Evolutionary conservation across 2,329 filamentous ascomycete genomes (phyloP), one percentile per base, ranked within the genome.

Genomic region (Neocatenulostroma microsporum): DNA sequence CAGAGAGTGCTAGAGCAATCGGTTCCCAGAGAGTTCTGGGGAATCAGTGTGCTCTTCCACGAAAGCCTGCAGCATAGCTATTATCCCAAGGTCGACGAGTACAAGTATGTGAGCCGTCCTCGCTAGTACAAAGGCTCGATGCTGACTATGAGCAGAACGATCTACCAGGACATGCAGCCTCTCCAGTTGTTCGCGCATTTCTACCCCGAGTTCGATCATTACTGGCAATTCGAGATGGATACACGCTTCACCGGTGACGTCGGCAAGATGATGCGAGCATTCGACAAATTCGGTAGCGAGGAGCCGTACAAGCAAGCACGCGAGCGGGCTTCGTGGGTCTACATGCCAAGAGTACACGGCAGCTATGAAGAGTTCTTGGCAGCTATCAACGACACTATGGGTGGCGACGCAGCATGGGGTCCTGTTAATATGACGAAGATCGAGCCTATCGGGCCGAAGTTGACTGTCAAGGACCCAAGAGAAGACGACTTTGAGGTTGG

Each of bases 21-120:
- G 17, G 73, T 89, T 10, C 84, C 91, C 0, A 72, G 78, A 46
- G 91, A 98, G 55, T 95, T 98, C 63, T 81, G 76, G 48, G 84
- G 84, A 30, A 79, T 98, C 56, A 84, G 84, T 14, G 94, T 84
- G 0, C 72, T 96, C 5, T 98, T 91, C 91, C 91, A 85, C 1
- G 87, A 94, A 61, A 81, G 82, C 17, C 87, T 95, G 62, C 95
- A 96, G 87, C 71, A 82, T 36, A 76, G 87, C 40, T 73, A 94
- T 50, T 98, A 96, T 61, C 83, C 91, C 35, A 85, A 83, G 32
- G 12, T 60, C 66, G 30, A 59, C 20, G 62, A 66, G 37, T 64
- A 58, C 58, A 61, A 41, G 61, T 40, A 26, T 18, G 37, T 25
- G 9, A 7, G 12, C 5, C 21, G 20, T 13, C 3, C 19, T 23